A percentile compares a stretch with the other conserved stretches of the same genome.
phyloP scores from a whole-genome alignment of 2,329 filamentous ascomycete genomes.

The Juglanconis juglandina region DNA sequence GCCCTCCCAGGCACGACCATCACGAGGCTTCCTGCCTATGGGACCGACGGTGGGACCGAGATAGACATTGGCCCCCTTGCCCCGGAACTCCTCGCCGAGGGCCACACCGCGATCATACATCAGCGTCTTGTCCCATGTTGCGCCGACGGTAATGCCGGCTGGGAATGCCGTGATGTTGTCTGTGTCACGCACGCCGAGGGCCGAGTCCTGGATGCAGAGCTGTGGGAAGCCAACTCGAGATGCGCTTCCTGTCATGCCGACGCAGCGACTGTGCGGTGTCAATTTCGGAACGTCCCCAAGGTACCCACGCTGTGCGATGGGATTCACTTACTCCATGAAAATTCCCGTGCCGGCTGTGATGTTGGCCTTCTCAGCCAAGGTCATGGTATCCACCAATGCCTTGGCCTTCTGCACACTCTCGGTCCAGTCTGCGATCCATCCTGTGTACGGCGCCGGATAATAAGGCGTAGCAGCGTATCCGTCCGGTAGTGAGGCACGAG shows the following conservation, averaged over 20 bases:
- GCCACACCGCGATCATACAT: conserved; percentile 67
- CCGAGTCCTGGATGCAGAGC: conserved; percentile 69
- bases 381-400: conserved; percentile 69
- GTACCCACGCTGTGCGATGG: background rate
- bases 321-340: conserved; percentile 56
- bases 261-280: conserved; percentile 52
- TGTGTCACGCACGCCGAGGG: conserved; percentile 67
- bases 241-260: conserved; percentile 73
- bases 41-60: conserved; percentile 70
- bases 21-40: conserved; percentile 67
- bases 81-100: conserved; percentile 67
- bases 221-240: conserved; percentile 67
- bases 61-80: conserved; percentile 69
- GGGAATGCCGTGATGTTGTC: conserved; percentile 77
- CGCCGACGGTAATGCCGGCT: conserved; percentile 71
- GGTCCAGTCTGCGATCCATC: conserved; percentile 66
- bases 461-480: conserved; percentile 54
- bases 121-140: conserved; percentile 70
- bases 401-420: conserved; percentile 69
- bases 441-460: conserved; percentile 70
- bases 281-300: background rate
- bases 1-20: conserved; percentile 73
- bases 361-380: conserved; percentile 76
- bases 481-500: conserved; percentile 27
- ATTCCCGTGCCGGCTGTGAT: conserved; percentile 69